Evolutionary conservation across 2,329 filamentous ascomycete species (phyloP).

Genomic region (Cercospora sp.): DNA sequence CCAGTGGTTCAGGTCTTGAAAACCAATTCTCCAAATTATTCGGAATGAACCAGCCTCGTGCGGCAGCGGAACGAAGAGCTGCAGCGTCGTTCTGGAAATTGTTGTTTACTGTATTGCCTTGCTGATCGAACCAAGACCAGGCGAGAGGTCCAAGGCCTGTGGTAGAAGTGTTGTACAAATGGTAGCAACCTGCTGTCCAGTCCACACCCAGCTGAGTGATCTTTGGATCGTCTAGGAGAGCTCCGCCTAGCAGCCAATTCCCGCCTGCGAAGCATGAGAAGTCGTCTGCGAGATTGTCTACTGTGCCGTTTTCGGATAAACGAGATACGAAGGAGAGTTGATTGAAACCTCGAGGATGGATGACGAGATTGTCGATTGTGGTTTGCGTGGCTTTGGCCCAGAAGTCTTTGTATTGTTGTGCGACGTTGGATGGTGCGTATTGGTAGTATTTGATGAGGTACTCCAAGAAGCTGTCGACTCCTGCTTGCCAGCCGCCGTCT

Average conservation of each 20-base stretch:
- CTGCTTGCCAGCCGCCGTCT: slow-evolving; percentile 37
- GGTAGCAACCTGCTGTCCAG: slow-evolving; percentile 36
- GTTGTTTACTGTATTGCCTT: slow-evolving; percentile 22
- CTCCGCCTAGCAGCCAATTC: slow-evolving; percentile 36
- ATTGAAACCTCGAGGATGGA: slow-evolving; percentile 32
- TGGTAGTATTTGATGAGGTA: slow-evolving; percentile 40
- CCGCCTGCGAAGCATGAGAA: slow-evolving; percentile 40
- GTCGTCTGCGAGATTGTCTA: slow-evolving; percentile 26
- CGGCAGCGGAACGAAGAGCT: slow-evolving; percentile 18
- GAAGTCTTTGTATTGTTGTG: slow-evolving; percentile 30
- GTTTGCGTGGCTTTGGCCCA: slow-evolving; percentile 36
- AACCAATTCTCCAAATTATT: slow-evolving; percentile 24
- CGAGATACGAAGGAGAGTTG: slow-evolving; percentile 30
- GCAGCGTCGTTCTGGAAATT: slow-evolving; percentile 23
- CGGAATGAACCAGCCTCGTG: slow-evolving; percentile 25
- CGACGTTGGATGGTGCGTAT: slow-evolving; percentile 31
- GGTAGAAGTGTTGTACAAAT: slow-evolving; percentile 38
- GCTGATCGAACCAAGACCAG: slow-evolving; percentile 28
- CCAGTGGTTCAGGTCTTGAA: slow-evolving; percentile 53
- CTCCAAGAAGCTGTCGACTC: slow-evolving; percentile 38
- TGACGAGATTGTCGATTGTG: slow-evolving; percentile 35
- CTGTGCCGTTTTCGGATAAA: slow-evolving; percentile 15
- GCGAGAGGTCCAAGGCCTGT: slow-evolving; percentile 27
- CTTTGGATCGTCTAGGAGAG: slow-evolving; percentile 29
- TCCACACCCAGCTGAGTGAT: slow-evolving; percentile 34